Percentiles rank a stretch among this genome's conserved stretches.
These are phyloP conservation scores for Spathaspora gorwiae DNA, from an alignment of 805 yeast genomes.

Conservation along the genomic window DNA sequence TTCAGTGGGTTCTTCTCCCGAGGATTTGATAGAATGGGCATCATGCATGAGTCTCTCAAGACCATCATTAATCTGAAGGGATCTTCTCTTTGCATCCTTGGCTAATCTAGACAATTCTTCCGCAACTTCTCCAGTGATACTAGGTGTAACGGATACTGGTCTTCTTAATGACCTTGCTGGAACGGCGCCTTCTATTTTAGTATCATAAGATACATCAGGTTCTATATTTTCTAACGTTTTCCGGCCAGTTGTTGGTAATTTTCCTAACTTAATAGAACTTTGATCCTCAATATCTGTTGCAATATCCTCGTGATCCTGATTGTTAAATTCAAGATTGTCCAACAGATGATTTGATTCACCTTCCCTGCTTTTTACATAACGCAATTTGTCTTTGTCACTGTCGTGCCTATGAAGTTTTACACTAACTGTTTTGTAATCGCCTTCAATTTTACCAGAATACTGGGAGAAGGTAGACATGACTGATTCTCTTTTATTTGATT, in stretches of 20 bases:
- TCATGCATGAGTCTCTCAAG: constrained; percentile 33
- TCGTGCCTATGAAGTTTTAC: constrained; percentile 6
- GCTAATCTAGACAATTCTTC: constrained; percentile 4
- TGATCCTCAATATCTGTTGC: constrained; percentile 6
- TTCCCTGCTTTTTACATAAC: neutral
- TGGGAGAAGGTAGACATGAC: constrained; percentile 17
- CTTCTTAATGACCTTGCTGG: constrained; percentile 38
- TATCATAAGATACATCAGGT: constrained; percentile 30
- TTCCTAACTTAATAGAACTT: constrained; percentile 10
- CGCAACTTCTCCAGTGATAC: constrained; percentile 2
- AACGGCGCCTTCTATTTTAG: constrained; percentile 31
- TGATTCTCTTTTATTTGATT: constrained; percentile 13
- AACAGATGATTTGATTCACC: neutral
- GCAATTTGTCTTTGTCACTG: neutral
- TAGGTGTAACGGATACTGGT: constrained; percentile 23
- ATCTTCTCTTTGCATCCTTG: constrained; percentile 14
- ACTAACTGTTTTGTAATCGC: constrained; percentile 15
- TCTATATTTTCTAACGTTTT: neutral
- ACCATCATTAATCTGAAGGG: constrained; percentile 31
- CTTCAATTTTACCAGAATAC: constrained; percentile 16
- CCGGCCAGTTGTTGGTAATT: constrained; percentile 7
- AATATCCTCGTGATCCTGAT: neutral
- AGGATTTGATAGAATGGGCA: constrained; percentile 4
- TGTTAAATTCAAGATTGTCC: constrained; percentile 1
- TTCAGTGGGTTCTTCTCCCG: neutral